Base-by-base conservation (phyloP, 1,284 basidiomycete species). In the Phylloporus gajari region DNA sequence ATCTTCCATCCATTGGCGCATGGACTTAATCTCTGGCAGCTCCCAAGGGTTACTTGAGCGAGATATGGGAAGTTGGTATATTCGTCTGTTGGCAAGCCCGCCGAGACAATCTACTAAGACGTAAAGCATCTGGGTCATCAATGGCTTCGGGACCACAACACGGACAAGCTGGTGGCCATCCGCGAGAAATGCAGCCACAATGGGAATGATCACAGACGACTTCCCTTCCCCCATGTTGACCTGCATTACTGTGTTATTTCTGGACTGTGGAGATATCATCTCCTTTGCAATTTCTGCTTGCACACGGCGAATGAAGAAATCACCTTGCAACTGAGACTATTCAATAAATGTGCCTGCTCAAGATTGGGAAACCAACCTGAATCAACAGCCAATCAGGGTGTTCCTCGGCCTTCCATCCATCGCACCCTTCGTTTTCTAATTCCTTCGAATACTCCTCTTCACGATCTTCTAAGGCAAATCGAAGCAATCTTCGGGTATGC, bases 351-450 rank as follows among this genome's bases (percentile, higher is more conserved):
- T n/a, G n/a, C n/a, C n/a, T 27, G 58, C n/a, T 7, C 1, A n/a
- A 3, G 4, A 9, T 30, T 7, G 46, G 3, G 21, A 23, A 17
- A 42, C 7, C 8, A n/a, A 86, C 84, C 80, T 88, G 86, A 27
- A 88, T 80, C 30, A 88, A 72, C 2, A 87, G 76, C 87, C 87
- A 88, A 69, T 87, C 86, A 2, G 80, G 73, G 62, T 81, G 68
- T 15, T 42, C 46, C 19, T 73, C 66, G 8, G 75, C 72, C 38
- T 77, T 60, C 70, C 75, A 69, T 5, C 60, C 69, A 30, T 77
- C 65, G 38, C 67, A 70, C 1, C 72, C 73, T 2, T 32, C 71
- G 66, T 84, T 84, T 51, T 76, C 69, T 17, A 82, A 67, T 68
- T 86, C 86, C 74, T 81, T 83, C 19, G 48, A 70, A 46, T 83